Conservation (phyloP, 2,329 filamentous ascomycete genomes). For the Claviceps arundinis region DNA sequence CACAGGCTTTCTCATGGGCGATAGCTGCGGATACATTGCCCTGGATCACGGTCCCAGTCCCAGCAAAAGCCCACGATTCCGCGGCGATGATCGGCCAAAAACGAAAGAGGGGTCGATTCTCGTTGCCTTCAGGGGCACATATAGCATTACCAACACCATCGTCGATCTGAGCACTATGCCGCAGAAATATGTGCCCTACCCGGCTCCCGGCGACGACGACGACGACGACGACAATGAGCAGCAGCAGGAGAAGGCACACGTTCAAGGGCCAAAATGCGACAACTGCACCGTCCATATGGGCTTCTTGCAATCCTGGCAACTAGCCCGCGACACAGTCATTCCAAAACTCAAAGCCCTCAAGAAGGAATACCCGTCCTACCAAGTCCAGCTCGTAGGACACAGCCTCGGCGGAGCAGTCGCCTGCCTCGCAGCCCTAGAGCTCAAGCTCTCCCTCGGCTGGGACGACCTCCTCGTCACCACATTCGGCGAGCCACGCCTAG, state of each 20-base stretch:
- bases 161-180: constrained; percentile 80
- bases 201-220: constrained; percentile 35
- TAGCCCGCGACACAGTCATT: constrained; percentile 57
- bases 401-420: constrained; percentile 88
- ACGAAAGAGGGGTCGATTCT: constrained; percentile 40
- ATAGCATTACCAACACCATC: constrained; percentile 84
- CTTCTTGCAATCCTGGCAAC: constrained; percentile 74
- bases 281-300: constrained; percentile 92
- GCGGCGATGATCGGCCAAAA: constrained; percentile 6
- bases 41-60: constrained; percentile 47
- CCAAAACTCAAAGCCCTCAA: constrained; percentile 49
- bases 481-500: constrained; percentile 72
- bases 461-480: constrained; percentile 67
- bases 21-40: constrained; percentile 88
- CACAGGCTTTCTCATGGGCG: constrained; percentile 72
- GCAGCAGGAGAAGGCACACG: background rate
- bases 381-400: constrained; percentile 73
- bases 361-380: constrained; percentile 52
- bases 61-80: constrained; percentile 9
- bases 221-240: constrained; percentile 24
- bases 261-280: constrained; percentile 43
- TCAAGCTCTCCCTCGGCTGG: constrained; percentile 60
- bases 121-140: constrained; percentile 86
- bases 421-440: constrained; percentile 71
- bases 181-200: constrained; percentile 84